Base-by-base conservation (phyloP, 345 rosid species). In the Eucalyptus sp. region DNA sequence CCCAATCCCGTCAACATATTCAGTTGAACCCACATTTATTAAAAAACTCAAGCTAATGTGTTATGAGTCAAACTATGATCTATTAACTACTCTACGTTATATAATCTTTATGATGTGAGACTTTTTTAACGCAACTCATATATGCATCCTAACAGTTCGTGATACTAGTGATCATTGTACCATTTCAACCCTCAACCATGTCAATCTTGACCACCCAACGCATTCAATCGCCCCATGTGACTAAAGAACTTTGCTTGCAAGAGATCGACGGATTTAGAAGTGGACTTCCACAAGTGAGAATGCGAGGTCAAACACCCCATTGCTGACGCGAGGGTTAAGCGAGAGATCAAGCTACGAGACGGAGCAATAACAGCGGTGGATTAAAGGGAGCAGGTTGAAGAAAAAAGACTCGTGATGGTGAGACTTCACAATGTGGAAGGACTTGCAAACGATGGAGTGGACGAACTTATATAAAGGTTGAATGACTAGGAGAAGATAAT, bases 91-190 rank as follows among this genome's bases (percentile, higher is more conserved):
- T 56, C 6, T 56, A 56, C 1, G 2, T 52, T 52, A 52, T 2
- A 52, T 52, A 1, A 22, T 10, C 5, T 56, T 24, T 56, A 22
- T 24, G 29, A 22, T 0, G 1, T 56, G 13, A 22, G 5, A 24
- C 4, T 56, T 56, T 56, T 24, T 56, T 56, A 56, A 56, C 13
- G 5, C 29, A 56, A 24, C 13, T 56, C 29, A 56, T 25, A 56
- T 4, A 56, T 56, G 29, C 6, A 56, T 56, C 62, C 1, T 56
- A 56, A 24, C 1, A 56, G 1, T 24, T 56, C 1, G 13, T 64
- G 37, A 64, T 64, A 18, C 1, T 2, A 6, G 1, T 14, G 37
- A 64, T 5, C 3, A 2, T 2, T 8, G 10, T 64, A 6, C 37
- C 37, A 15, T 29, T 64, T 13, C 18, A n/a, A 29, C 71, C 1